These are phyloP conservation scores for Boeremia lycopersici DNA, from an alignment of 2,329 filamentous ascomycete species.

Conservation along the genomic window DNA sequence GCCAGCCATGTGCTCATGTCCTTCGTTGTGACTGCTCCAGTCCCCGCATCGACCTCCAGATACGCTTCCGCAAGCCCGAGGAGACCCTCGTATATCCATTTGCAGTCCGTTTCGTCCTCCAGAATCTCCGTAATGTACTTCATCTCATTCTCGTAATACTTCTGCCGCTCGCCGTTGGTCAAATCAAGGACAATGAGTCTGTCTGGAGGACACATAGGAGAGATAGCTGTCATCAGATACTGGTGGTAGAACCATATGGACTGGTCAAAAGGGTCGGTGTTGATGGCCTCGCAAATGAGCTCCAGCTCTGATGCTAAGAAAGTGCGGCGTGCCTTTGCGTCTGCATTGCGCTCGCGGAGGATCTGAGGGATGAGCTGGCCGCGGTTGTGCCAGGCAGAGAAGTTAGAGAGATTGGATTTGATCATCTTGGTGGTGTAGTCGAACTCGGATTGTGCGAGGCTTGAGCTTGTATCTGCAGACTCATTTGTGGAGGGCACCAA, in stretches of 20 bases:
- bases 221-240: conserved; percentile 72
- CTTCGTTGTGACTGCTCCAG: conserved; percentile 49
- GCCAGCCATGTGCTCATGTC: conserved; percentile 62
- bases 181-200: conserved; percentile 70
- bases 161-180: conserved; percentile 63
- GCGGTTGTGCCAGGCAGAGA: conserved; percentile 94
- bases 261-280: conserved; percentile 90
- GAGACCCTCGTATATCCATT: conserved; percentile 89
- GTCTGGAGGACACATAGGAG: conserved; percentile 57
- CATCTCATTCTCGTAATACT: conserved; percentile 73
- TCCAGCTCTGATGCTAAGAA: conserved; percentile 81
- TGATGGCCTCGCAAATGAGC: conserved; percentile 77
- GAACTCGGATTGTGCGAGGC: conserved; percentile 81
- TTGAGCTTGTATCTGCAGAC: conserved; percentile 41
- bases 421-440: conserved; percentile 92
- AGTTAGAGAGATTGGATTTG: conserved; percentile 83
- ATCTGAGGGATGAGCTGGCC: conserved; percentile 81
- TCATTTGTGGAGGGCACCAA: conserved; percentile 23
- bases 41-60: conserved; percentile 55
- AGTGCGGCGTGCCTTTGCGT: conserved; percentile 64
- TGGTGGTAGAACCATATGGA: conserved; percentile 98
- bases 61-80: conserved; percentile 74
- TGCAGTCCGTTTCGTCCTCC: conserved; percentile 71
- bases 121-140: conserved; percentile 73
- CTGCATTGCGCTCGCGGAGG: conserved; percentile 71